Conservation (phyloP, 2,329 filamentous ascomycete genomes). For the Lachnellula cervina region DNA sequence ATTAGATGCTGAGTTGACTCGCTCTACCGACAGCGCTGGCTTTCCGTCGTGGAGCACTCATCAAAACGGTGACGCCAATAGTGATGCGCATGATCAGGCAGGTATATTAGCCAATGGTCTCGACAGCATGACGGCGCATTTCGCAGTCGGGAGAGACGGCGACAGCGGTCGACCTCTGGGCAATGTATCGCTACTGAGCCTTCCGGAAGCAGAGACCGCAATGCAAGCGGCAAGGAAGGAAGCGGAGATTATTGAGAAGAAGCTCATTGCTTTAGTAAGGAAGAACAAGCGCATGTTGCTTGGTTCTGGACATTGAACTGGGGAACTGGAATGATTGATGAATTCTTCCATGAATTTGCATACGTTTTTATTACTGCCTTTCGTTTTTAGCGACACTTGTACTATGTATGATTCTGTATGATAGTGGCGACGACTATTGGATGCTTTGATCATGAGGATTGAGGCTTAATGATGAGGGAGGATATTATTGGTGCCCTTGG, state of each 20-base stretch:
- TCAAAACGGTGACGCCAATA: conserved; percentile 13
- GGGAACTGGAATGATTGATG: not conserved
- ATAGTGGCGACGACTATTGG: too few species aligned
- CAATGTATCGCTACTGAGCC: conserved; percentile 47
- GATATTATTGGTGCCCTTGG: too few species aligned
- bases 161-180: conserved; percentile 26
- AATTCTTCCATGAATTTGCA: too few species aligned
- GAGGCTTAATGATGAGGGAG: too few species aligned
- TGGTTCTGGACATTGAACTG: conserved; percentile 29
- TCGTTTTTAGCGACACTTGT: too few species aligned
- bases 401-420: too few species aligned
- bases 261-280: conserved; percentile 53
- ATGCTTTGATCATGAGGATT: too few species aligned
- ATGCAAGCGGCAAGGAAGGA: conserved; percentile 49
- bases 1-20: conserved; percentile 26
- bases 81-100: conserved; percentile 19
- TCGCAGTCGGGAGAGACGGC: conserved; percentile 26
- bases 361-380: too few species aligned
- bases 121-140: conserved; percentile 31
- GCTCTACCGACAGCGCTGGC: conserved; percentile 21
- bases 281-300: conserved; percentile 53
- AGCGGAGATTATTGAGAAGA: conserved; percentile 58
- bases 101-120: conserved; percentile 28
- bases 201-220: conserved; percentile 59
- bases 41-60: conserved; percentile 28